Evolutionary conservation across 345 rosid genomes (phyloP), one percentile per base, ranked within the genome.

Genomic region (Populus tremula): DNA sequence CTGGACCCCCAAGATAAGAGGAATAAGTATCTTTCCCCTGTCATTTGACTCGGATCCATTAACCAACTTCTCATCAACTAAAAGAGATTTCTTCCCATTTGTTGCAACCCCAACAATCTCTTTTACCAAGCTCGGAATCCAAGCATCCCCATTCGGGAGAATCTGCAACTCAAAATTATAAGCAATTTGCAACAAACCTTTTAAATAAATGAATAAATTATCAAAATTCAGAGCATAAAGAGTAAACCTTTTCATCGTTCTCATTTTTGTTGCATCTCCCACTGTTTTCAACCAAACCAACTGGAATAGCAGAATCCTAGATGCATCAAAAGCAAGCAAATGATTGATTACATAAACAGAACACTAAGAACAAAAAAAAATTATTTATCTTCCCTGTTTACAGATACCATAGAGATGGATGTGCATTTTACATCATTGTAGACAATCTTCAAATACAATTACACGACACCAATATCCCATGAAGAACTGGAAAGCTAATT

Each of bases 231-330:
- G 76, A 53, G 73, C 49, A 56, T 11, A 75, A 68, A 31, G 50
- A 71, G 27, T 61, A 74, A 76, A 91, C 97, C 95, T 92, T 92
- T 83, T 92, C 95, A 41, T 90, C 92, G 35, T 39, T 78, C 47
- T 87, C 97, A 54, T 92, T 92, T 88, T 91, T 92, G 77, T 79
- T 92, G 91, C 97, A 92, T 87, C 93, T 88, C 75, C 95, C 92
- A 56, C 95, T 92, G 82, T 92, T 92, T 87, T 92, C 97, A 41
- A 89, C 92, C 87, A 89, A 87, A 41, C 87, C 87, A 71, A 87
- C 93, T 31, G 84, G 85, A 73, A 91, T 79, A 61, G 82, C 76
- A 77, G 76, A 83, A 35, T 85, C 83, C 97, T 92, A 73, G 81
- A 87, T 62, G 53, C 81, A 82, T 33, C 62, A 72, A 80, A 80